phyloP scores from a whole-genome alignment of 2,329 filamentous ascomycete genomes.

The Leptographium flavum region DNA sequence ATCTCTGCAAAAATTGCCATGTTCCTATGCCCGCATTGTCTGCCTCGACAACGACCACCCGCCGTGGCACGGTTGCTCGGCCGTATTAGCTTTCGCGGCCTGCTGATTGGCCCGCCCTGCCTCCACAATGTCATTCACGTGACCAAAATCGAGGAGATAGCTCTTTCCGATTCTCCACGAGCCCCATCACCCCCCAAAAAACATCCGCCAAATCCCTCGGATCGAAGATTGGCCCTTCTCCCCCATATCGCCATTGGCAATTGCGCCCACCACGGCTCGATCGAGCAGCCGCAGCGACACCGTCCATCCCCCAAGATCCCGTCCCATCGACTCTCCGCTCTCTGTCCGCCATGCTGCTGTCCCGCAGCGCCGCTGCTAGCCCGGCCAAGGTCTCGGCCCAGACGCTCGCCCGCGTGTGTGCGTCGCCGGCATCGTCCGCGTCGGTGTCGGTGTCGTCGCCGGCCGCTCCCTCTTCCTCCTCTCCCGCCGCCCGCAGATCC shows the following conservation, averaged over 20 bases:
- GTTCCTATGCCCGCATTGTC: too few relatives aligned
- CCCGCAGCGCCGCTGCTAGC: constrained; percentile 7
- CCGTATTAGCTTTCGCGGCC: constrained; percentile 11
- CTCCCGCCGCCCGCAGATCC: background rate
- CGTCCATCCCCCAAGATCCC: too few relatives aligned
- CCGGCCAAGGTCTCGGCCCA: constrained; percentile 18
- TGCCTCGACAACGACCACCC: too few relatives aligned
- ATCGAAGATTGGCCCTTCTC: background rate
- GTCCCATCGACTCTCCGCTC: background rate
- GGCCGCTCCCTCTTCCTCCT: constrained; percentile 1
- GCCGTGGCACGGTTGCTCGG: background rate
- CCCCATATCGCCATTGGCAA: background rate
- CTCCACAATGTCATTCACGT: constrained; percentile 5
- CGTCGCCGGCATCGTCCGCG: constrained; percentile 21
- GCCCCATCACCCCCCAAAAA: background rate
- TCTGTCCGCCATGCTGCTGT: constrained; percentile 4
- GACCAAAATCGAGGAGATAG: constrained; percentile 3
- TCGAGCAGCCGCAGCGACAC: constrained; percentile 2
- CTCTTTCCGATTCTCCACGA: constrained; percentile 11
- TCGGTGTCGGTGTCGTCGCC: background rate
- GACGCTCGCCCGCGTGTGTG: constrained; percentile 24
- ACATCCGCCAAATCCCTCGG: constrained; percentile 1
- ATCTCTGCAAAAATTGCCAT: background rate
- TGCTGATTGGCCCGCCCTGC: constrained; percentile 6
- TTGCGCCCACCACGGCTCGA: constrained; percentile 4